phyloP scores from a whole-genome alignment of 1,284 basidiomycete genomes.

The Trametes versicolor region DNA sequence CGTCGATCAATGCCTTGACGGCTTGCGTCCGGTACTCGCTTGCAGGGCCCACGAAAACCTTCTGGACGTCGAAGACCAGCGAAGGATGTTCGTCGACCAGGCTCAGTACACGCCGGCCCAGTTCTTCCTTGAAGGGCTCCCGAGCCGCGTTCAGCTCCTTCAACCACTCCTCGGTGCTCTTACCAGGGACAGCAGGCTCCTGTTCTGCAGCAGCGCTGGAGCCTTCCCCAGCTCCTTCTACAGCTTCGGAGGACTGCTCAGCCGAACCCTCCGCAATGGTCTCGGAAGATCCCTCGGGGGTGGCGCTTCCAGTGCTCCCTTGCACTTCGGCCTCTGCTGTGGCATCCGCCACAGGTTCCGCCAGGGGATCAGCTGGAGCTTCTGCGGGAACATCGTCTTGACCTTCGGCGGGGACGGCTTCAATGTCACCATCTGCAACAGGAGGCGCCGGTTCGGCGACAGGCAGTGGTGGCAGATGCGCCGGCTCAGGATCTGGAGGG shows the following conservation, averaged over 20 bases:
- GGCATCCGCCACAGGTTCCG: constrained; percentile 1
- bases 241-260: background rate
- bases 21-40: constrained; percentile 70
- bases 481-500: constrained; percentile 64
- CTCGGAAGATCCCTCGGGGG: background rate
- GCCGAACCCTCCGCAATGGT: background rate
- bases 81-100: constrained; percentile 90
- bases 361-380: background rate
- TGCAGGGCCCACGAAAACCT: constrained; percentile 75
- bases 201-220: constrained; percentile 6
- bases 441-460: constrained; percentile 40
- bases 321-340: background rate
- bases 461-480: constrained; percentile 44
- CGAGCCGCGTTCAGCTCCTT: constrained; percentile 74
- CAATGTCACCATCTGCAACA: constrained; percentile 29
- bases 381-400: constrained; percentile 24
- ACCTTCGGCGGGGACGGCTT: constrained; percentile 30
- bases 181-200: constrained; percentile 46
- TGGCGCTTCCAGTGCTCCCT: background rate
- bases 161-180: constrained; percentile 67
- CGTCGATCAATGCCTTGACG: constrained; percentile 73
- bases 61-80: constrained; percentile 90
- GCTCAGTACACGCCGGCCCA: constrained; percentile 75
- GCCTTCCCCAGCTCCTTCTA: constrained; percentile 15
- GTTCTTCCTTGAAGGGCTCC: constrained; percentile 70